Conservation (phyloP, 192 early-diverging fungal genomes). For the Chytriomyces sp. region DNA sequence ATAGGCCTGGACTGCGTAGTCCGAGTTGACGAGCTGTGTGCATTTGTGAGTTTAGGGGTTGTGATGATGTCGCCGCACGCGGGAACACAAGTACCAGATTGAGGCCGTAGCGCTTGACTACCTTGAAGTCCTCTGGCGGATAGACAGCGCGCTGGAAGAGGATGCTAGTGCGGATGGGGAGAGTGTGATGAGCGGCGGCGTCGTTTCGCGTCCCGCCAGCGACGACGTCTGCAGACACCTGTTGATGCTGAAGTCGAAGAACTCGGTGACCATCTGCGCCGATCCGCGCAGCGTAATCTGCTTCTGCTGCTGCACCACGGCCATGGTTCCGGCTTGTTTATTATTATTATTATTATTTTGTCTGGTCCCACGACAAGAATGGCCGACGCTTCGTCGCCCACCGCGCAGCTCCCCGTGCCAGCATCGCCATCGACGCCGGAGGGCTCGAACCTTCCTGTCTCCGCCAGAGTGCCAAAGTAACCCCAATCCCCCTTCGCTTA, state of each 20-base stretch:
- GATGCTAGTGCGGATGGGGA: conserved; percentile 59
- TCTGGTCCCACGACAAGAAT: neutral
- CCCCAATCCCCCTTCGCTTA: too few species aligned
- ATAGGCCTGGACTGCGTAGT: conserved; percentile 73
- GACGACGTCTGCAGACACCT: conserved; percentile 48
- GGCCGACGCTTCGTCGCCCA: too few species aligned
- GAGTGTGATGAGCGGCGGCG: neutral
- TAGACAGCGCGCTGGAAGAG: conserved; percentile 93
- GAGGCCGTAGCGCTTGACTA: conserved; percentile 84
- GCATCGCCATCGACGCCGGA: neutral
- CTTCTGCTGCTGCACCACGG: conserved; percentile 32
- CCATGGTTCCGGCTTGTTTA: neutral
- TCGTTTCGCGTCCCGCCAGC: neutral
- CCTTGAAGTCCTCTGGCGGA: conserved; percentile 80
- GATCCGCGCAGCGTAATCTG: conserved; percentile 83
- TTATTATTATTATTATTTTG: neutral
- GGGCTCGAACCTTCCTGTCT: neutral
- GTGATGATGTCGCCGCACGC: neutral
- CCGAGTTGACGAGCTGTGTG: conserved; percentile 63
- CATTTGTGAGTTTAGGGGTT: neutral
- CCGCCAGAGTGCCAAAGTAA: neutral
- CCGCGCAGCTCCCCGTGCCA: too few species aligned
- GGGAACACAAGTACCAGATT: conserved; percentile 49
- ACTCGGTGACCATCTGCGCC: conserved; percentile 81
- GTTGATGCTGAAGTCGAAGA: conserved; percentile 85